These are phyloP conservation scores for Zasmidium cellare DNA, from an alignment of 2,329 filamentous ascomycete genomes.

Conservation along the genomic window DNA sequence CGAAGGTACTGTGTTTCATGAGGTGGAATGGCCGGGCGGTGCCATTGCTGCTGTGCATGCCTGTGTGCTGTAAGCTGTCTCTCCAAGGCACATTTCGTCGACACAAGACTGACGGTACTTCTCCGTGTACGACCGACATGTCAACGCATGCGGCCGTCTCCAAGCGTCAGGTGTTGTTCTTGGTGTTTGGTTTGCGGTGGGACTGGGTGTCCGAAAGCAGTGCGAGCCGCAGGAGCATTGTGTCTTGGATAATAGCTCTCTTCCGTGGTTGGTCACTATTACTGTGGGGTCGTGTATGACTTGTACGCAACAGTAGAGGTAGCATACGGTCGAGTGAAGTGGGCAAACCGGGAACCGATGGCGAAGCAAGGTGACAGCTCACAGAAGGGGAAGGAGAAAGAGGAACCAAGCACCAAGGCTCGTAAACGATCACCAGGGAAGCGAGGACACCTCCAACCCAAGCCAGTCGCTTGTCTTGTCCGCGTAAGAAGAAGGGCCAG, in stretches of 20 bases:
- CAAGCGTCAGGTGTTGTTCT: background rate
- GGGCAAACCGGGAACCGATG: too few relatives aligned
- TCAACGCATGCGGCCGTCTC: constrained; percentile 2
- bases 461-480: background rate
- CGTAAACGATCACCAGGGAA: background rate
- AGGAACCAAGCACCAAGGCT: background rate
- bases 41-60: too few relatives aligned
- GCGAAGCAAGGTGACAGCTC: background rate
- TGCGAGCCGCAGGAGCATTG: background rate
- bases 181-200: background rate
- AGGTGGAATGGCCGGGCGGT: too few relatives aligned
- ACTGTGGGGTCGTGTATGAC: too few relatives aligned
- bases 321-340: too few relatives aligned
- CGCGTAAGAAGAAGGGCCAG: background rate
- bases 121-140: background rate
- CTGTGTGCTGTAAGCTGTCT: too few relatives aligned
- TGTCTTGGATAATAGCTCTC: too few relatives aligned
- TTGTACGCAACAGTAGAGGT: too few relatives aligned
- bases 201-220: background rate
- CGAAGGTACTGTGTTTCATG: too few relatives aligned
- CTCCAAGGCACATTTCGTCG: too few relatives aligned
- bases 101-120: too few relatives aligned
- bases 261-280: too few relatives aligned
- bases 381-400: background rate
- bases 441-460: background rate